These are phyloP conservation scores for Suillus hirtellus DNA, from an alignment of 768 basidiomycete genomes.

Conservation along the genomic window DNA sequence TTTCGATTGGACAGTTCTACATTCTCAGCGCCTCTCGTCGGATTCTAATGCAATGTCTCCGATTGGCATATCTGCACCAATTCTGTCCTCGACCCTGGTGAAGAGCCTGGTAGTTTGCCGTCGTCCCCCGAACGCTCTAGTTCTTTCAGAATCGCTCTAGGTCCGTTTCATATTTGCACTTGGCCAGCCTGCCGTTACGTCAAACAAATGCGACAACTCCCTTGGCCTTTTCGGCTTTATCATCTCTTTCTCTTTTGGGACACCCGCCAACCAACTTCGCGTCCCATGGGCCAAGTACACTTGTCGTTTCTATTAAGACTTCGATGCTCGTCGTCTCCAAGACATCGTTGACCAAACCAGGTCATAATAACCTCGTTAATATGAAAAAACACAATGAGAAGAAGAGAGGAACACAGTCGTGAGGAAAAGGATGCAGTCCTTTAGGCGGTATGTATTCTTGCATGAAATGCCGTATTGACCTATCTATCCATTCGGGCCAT, in stretches of 20 bases:
- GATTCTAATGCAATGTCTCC: not conserved
- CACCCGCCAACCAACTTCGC: not conserved
- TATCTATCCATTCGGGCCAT: not conserved
- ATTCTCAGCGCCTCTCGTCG: not conserved
- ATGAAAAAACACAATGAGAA: not conserved
- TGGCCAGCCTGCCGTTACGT: not conserved
- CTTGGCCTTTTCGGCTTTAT: not conserved
- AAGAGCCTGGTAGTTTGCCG: not conserved
- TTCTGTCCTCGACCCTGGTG: not conserved
- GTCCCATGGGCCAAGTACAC: too few relatives aligned
- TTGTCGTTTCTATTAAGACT: not conserved
- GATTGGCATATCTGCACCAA: not conserved
- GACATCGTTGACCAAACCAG: not conserved
- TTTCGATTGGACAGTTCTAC: constrained; percentile 4
- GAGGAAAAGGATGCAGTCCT: not conserved
- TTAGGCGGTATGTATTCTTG: not conserved
- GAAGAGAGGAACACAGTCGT: not conserved
- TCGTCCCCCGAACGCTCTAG: not conserved
- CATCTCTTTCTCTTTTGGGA: not conserved
- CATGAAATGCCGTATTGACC: not conserved
- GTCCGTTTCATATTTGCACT: not conserved
- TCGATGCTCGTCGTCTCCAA: not conserved
- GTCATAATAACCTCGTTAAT: not conserved
- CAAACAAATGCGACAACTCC: not conserved
- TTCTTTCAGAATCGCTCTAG: not conserved